Evolutionary conservation across 768 basidiomycete genomes (phyloP).

Genomic region (Tulasnella sp.): DNA sequence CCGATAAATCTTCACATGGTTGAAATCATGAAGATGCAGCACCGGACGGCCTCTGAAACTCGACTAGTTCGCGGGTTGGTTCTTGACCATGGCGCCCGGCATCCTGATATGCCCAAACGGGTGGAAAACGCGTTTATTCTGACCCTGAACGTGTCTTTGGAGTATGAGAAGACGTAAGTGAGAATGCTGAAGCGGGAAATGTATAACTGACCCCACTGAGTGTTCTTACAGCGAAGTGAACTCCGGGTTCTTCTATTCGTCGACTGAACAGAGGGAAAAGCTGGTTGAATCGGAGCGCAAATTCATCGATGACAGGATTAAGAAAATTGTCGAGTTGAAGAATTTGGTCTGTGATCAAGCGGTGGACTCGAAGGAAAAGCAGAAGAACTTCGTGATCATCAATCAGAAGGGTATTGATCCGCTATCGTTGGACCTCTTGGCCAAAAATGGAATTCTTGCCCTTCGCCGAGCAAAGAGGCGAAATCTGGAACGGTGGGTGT

Average conservation of each 20-base stretch:
- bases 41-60: conserved; percentile 94
- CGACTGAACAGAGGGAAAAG: conserved; percentile 96
- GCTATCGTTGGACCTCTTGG: conserved; percentile 86
- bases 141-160: conserved; percentile 92
- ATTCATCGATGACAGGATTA: conserved; percentile 87
- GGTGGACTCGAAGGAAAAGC: conserved; percentile 54
- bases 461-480: conserved; percentile 91
- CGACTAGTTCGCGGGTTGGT: conserved; percentile 92
- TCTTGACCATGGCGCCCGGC: conserved; percentile 91
- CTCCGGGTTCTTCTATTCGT: conserved; percentile 98
- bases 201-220: conserved; percentile 15
- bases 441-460: conserved; percentile 93
- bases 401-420: conserved; percentile 99
- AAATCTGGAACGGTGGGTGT: conserved; percentile 88
- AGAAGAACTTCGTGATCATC: conserved; percentile 83
- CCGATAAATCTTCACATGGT: conserved; percentile 99
- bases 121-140: conserved; percentile 93
- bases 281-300: conserved; percentile 93
- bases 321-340: conserved; percentile 95
- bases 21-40: conserved; percentile 99
- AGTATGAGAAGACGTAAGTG: conserved; percentile 98
- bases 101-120: conserved; percentile 99
- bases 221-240: conserved; percentile 74
- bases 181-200: background rate
- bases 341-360: conserved; percentile 92